Evolutionary conservation across 139 green algal genomes (phyloP), one percentile per base, ranked within the genome.

Genomic region (Trebouxia sp.): DNA sequence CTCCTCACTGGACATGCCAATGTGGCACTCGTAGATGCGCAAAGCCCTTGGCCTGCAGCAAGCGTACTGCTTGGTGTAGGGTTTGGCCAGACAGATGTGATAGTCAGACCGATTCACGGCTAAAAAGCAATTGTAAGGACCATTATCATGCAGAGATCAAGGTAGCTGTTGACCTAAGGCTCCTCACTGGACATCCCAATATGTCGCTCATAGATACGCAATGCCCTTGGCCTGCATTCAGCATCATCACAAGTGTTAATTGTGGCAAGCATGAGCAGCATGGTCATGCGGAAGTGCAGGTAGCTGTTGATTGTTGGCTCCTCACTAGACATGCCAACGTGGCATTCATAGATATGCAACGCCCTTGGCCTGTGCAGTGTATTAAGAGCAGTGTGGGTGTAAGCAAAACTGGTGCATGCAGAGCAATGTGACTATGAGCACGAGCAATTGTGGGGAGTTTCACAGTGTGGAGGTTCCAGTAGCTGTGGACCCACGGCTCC

Each of bases 161-260:
- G 28, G 89, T 99, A 99, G 77, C 83, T 92, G 90, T 97, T 98
- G 45, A 98, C 84, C 84, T 92, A 88, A 32, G 86, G 84, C 87
- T 91, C 90, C 82, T 91, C 20, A 81, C 82, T 92, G 74, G 82
- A 93, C 96, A 99, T 99, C 80, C 96, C 96, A 35, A 99, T 94
- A 87, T 99, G 96, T 83, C 92, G 96, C 90, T 99, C 96, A 84
- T 99, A 99, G 87, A 99, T 98, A 82, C 96, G 90, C 83, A 99
- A 89, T 5, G 89, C 72, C n/a, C 86, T 79, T 1, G 96, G 96
- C 70, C 89, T 93, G 84, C 41, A 48, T 6, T 53, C 2, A 53
- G 47, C 47, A 53, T 53, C n/a, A n/a, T n/a, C n/a, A n/a, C n/a
- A n/a, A n/a, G n/a, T n/a, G n/a, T n/a, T n/a, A n/a, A n/a, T n/a